These are phyloP conservation scores for Cladosporium phlei DNA, from an alignment of 2,329 filamentous ascomycete genomes.

Conservation along the genomic window DNA sequence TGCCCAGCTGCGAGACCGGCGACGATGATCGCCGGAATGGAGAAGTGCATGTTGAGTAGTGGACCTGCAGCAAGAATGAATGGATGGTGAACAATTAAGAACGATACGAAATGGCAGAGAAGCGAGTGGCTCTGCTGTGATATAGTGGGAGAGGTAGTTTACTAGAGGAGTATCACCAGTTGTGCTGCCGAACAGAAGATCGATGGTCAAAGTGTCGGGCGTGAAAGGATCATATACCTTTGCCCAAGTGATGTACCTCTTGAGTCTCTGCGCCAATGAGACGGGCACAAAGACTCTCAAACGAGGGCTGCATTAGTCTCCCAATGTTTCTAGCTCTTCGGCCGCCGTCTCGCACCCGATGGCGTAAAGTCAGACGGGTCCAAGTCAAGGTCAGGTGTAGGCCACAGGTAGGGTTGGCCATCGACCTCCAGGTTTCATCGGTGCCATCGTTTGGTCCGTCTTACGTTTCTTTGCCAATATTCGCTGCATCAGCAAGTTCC, in stretches of 20 bases:
- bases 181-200: not conserved
- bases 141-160: slow-evolving; percentile 20
- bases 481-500: not conserved
- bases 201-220: not conserved
- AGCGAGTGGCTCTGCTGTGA: slow-evolving; percentile 44
- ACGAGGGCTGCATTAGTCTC: slow-evolving; percentile 2
- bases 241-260: not conserved
- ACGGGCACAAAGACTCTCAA: not conserved
- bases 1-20: slow-evolving; percentile 39
- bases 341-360: not conserved
- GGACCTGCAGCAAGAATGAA: slow-evolving; percentile 10
- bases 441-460: not conserved
- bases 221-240: slow-evolving; percentile 1
- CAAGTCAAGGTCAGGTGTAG: slow-evolving; percentile 2
- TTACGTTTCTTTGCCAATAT: not conserved
- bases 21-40: slow-evolving; percentile 24
- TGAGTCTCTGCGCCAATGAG: slow-evolving; percentile 1
- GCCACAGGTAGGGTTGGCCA: too few relatives aligned
- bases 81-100: slow-evolving; percentile 19
- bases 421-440: not conserved
- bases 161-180: not conserved
- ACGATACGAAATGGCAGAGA: slow-evolving; percentile 29
- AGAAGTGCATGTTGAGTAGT: slow-evolving; percentile 22
- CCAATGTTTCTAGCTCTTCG: not conserved
- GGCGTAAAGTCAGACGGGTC: slow-evolving; percentile 8